These are phyloP conservation scores for Xylariales sp. DNA, from an alignment of 2,329 filamentous ascomycete species.

Conservation along the genomic window DNA sequence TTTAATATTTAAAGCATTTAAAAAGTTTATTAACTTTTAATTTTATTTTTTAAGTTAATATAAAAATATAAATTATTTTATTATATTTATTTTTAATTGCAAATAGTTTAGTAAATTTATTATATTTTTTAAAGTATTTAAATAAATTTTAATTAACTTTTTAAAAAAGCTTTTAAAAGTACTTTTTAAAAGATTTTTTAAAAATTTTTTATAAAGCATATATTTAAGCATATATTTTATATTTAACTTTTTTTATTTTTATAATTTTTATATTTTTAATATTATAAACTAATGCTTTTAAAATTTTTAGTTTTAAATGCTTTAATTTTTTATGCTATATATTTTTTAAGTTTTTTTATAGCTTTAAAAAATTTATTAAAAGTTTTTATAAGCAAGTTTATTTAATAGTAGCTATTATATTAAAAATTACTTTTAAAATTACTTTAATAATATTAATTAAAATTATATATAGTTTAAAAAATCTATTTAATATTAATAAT, in stretches of 20 bases:
- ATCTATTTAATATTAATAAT: too few species aligned
- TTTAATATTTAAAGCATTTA: too few species aligned
- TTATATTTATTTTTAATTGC: slow-evolving; percentile 4
- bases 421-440: neutral
- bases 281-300: neutral
- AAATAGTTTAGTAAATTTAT: neutral
- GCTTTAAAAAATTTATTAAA: neutral
- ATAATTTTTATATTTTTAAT: too few species aligned
- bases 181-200: too few species aligned
- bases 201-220: too few species aligned
- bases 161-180: neutral
- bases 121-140: neutral
- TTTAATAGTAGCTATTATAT: neutral
- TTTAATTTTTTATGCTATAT: neutral
- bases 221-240: too few species aligned
- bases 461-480: too few species aligned
- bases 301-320: neutral
- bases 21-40: too few species aligned
- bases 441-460: neutral
- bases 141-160: neutral
- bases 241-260: too few species aligned
- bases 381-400: neutral
- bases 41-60: too few species aligned
- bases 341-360: neutral
- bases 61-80: slow-evolving; percentile 1